Base-by-base conservation (phyloP, 1,284 basidiomycete species). In the Ustilago cynodontis region DNA sequence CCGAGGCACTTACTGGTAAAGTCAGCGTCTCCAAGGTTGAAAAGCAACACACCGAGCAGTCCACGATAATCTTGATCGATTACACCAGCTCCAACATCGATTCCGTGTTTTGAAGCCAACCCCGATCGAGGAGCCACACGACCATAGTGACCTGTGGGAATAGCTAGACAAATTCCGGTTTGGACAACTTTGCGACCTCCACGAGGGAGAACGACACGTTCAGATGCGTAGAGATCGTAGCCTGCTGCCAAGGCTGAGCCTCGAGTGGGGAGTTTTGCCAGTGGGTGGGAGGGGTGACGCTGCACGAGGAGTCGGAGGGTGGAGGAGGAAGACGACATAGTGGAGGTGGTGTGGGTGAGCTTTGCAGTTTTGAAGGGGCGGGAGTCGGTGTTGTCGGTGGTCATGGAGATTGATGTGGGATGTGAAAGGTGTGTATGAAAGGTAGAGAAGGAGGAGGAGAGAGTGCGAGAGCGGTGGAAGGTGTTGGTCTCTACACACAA, bases 21-120 rank as follows among this genome's bases (percentile, higher is more conserved):
- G 82, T 97, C 94, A 71, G 90, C 88, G 80, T 95, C 93, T 10
- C 80, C 78, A 66, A 93, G 90, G 86, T 99, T 99, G 90, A 96
- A 98, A 39, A 99, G 89, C 28, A 99, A 88, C n/a, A 98, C 94
- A 85, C 93, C 95, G 61, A 99, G 90, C 9, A 91, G 88, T 5
- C 97, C 96, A 41, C 97, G 90, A 87, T 99, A 99, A 86, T 99
- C 96, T 13, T 93, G 92, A 79, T 99, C 97, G 65, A 99, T 91
- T 20, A 99, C 96, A 37, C 96, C 96, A 6, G 96, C 97, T 1
- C 96, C 96, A 0, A 94, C 95, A 86, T 97, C 93, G 71, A 99
- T 98, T 89, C 94, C 94, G 87, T 94, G 95, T 86, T 99, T 99
- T 28, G 92, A 92, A 4, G 96, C 95, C 18, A 98, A 90, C 6